Percentiles rank a stretch among this genome's conserved stretches.
Evolutionary conservation across 345 rosid species (phyloP).

Genomic region (Gossypium bickii): DNA sequence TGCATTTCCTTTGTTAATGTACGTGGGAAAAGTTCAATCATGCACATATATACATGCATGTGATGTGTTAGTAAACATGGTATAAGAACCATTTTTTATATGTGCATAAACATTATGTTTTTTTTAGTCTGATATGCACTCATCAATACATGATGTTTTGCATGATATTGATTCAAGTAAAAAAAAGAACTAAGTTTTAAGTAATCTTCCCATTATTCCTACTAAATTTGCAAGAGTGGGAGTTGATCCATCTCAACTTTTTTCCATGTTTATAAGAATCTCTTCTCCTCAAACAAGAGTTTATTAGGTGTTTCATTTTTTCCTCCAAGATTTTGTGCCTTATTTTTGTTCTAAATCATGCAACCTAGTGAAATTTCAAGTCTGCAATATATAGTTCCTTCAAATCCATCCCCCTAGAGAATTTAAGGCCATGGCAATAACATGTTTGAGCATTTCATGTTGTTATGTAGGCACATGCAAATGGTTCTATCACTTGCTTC

Average conservation of each 20-base stretch:
- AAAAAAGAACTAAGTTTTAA: not conserved
- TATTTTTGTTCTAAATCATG: not conserved
- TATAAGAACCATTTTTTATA: not conserved
- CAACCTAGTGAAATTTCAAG: not conserved
- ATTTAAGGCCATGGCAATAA: too few relatives aligned
- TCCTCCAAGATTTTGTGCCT: not conserved
- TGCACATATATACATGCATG: not conserved
- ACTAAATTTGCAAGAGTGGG: not conserved
- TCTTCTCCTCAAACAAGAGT: not conserved
- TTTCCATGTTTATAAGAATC: not conserved
- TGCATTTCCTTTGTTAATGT: not conserved
- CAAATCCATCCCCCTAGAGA: not conserved
- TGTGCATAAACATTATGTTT: not conserved
- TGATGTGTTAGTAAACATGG: not conserved
- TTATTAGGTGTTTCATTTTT: not conserved
- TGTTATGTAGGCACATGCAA: constrained; percentile 16
- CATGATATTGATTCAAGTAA: not conserved
- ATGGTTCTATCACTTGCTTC: not conserved
- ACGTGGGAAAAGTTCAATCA: not conserved
- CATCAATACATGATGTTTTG: not conserved
- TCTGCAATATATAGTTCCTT: not conserved
- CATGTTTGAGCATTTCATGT: not conserved
- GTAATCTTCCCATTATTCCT: not conserved
- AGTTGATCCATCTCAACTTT: not conserved
- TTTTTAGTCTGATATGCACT: not conserved